phyloP scores from a whole-genome alignment of 176 grass and related monocot genomes.

The Oryza punctata region DNA sequence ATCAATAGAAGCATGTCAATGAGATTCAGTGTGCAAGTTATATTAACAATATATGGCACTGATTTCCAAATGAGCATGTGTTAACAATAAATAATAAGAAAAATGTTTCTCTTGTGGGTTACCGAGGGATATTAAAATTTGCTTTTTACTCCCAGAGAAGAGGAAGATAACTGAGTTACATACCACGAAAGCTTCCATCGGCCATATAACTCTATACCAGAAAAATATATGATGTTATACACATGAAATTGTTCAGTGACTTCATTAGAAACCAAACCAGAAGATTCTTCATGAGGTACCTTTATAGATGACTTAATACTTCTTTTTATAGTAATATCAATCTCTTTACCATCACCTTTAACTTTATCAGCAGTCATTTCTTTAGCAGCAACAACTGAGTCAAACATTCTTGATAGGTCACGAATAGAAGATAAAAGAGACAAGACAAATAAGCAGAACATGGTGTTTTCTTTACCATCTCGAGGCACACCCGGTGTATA shows the following conservation, averaged over 20 bases:
- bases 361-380: constrained; percentile 37
- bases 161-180: constrained; percentile 16
- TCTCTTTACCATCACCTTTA: constrained; percentile 13
- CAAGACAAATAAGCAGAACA: neutral
- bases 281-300: constrained; percentile 35
- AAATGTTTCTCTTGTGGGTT: neutral
- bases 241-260: neutral
- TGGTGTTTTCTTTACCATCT: constrained; percentile 34
- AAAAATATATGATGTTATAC: constrained; percentile 16
- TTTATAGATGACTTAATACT: constrained; percentile 40
- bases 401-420: constrained; percentile 24
- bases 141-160: neutral
- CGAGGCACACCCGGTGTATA: constrained; percentile 21
- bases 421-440: constrained; percentile 2
- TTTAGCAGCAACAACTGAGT: constrained; percentile 26
- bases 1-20: neutral
- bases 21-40: neutral
- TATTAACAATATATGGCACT: neutral
- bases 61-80: neutral
- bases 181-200: constrained; percentile 61
- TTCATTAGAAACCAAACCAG: neutral
- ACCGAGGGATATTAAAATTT: neutral
- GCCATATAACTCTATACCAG: constrained; percentile 44
- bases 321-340: constrained; percentile 19
- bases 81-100: constrained; percentile 13